A percentile compares a stretch with the other conserved stretches of the same genome.
These are phyloP conservation scores for Geotrichum carabidarum DNA, from an alignment of 1,139 yeast species.

Conservation along the genomic window DNA sequence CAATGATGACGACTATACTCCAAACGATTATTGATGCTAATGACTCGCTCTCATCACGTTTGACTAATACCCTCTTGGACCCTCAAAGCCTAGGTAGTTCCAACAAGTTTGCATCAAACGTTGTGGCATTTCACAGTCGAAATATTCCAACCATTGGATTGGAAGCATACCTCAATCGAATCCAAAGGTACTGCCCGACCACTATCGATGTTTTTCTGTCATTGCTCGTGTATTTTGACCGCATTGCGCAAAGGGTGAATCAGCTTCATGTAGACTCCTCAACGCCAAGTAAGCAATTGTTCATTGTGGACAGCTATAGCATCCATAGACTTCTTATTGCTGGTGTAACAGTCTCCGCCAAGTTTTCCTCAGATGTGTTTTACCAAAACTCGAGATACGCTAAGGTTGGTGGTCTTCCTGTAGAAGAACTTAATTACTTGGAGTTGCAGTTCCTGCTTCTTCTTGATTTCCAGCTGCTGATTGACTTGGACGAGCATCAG, in stretches of 20 bases:
- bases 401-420: constrained; percentile 93
- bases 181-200: constrained; percentile 92
- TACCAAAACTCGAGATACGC: constrained; percentile 95
- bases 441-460: constrained; percentile 83
- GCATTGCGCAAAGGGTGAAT: constrained; percentile 86
- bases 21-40: constrained; percentile 90
- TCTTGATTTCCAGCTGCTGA: constrained; percentile 80
- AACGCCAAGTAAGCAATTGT: constrained; percentile 45
- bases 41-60: constrained; percentile 73
- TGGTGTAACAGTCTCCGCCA: constrained; percentile 94
- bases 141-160: constrained; percentile 91
- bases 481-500: constrained; percentile 85
- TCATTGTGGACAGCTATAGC: constrained; percentile 93
- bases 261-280: not conserved
- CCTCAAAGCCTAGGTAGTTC: not conserved
- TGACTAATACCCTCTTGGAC: constrained; percentile 23
- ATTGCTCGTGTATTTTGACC: constrained; percentile 83
- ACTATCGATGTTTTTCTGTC: constrained; percentile 93
- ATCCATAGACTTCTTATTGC: constrained; percentile 90
- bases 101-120: constrained; percentile 54
- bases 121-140: constrained; percentile 89
- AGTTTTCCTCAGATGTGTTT: constrained; percentile 91
- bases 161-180: constrained; percentile 83
- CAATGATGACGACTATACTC: constrained; percentile 30
- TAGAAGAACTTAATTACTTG: constrained; percentile 86